Evolutionary conservation across 225 moss, liverwort and hornwort species (phyloP).

Genomic region (Sphagnum tenellum): DNA sequence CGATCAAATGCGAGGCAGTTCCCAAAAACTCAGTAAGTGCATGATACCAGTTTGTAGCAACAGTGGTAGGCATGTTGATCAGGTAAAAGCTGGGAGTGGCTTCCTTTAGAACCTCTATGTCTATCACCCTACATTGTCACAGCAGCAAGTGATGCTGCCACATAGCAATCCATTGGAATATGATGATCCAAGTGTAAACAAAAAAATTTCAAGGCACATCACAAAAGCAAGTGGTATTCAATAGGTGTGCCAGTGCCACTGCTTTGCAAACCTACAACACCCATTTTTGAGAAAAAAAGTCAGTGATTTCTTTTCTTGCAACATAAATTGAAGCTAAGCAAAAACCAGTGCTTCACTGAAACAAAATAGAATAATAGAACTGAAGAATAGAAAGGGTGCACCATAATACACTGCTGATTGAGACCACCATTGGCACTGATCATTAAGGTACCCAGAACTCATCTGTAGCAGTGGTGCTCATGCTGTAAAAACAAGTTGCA

Average conservation of each 20-base stretch:
- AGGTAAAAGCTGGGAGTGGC: conserved; percentile 83
- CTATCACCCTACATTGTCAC: conserved; percentile 71
- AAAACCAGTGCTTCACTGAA: too few relatives aligned
- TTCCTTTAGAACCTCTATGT: conserved; percentile 77
- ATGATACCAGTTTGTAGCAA: conserved; percentile 63
- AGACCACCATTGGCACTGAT: conserved; percentile 94
- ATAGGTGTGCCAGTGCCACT: conserved; percentile 78
- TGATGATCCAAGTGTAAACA: too few relatives aligned
- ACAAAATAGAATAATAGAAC: too few relatives aligned
- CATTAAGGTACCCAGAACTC: conserved; percentile 65
- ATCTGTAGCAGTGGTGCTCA: conserved; percentile 36
- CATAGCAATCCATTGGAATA: too few relatives aligned
- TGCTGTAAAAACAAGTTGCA: conserved; percentile 19
- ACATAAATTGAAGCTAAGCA: too few relatives aligned
- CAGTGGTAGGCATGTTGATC: conserved; percentile 48
- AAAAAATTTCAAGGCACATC: too few relatives aligned
- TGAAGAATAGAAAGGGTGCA: conserved; percentile 8
- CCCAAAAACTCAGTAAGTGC: conserved; percentile 71
- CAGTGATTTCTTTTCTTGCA: too few relatives aligned
- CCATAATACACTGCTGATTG: conserved; percentile 97
- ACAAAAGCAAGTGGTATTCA: conserved; percentile 55
- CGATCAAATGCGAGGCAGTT: conserved; percentile 71
- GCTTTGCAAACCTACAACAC: conserved; percentile 78
- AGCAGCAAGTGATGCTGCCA: conserved; percentile 23
- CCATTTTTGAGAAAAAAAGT: not conserved